These are phyloP conservation scores for Coniochaeta sp. DNA, from an alignment of 2,329 filamentous ascomycete genomes.

Conservation along the genomic window DNA sequence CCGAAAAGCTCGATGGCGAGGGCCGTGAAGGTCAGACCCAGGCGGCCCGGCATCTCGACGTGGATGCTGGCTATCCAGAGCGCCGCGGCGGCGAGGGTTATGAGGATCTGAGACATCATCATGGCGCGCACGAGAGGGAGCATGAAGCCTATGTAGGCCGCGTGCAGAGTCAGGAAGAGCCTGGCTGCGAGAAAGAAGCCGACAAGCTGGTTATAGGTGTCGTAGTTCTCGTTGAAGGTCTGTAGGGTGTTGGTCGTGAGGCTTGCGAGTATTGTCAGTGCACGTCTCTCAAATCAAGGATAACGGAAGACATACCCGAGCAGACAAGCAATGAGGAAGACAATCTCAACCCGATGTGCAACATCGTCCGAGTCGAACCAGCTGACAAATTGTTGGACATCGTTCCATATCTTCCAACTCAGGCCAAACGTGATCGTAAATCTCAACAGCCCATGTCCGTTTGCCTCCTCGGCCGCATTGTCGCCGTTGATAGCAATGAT, in stretches of 20 bases:
- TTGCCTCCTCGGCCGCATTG: constrained; percentile 47
- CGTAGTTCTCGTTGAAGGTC: constrained; percentile 37
- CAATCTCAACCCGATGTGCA: constrained; percentile 46
- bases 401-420: constrained; percentile 58
- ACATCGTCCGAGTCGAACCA: constrained; percentile 60
- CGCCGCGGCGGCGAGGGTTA: constrained; percentile 37
- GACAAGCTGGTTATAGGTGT: constrained; percentile 51
- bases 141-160: constrained; percentile 34
- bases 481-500: constrained; percentile 60
- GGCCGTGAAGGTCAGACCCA: constrained; percentile 46
- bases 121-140: constrained; percentile 51
- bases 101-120: constrained; percentile 41
- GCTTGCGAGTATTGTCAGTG: background rate
- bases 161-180: constrained; percentile 43
- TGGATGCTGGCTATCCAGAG: constrained; percentile 57
- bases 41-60: constrained; percentile 22
- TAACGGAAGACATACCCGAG: constrained; percentile 35
- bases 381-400: constrained; percentile 47
- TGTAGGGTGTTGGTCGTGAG: constrained; percentile 57
- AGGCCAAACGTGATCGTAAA: constrained; percentile 57
- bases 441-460: constrained; percentile 45
- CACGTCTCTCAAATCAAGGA: background rate
- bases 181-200: constrained; percentile 54
- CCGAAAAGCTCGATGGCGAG: constrained; percentile 47
- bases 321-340: constrained; percentile 55